Evolutionary conservation across 441 rosid species (phyloP), one percentile per base, ranked within the genome.

Genomic region (Populus hybrid): DNA sequence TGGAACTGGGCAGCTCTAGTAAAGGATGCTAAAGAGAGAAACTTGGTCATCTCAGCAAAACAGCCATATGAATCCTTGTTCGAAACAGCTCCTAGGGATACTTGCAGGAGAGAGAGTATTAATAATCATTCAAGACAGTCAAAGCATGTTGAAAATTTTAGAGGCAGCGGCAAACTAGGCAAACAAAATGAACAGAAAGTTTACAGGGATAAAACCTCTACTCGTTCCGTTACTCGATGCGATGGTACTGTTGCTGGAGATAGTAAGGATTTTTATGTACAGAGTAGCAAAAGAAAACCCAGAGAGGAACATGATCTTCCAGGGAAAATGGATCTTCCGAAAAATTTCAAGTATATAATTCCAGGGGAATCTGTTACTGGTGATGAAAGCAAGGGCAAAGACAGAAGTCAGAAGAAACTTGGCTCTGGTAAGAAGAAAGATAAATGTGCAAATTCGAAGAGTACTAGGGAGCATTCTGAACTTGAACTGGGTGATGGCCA

Each of bases 1-100:
- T 78, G 42, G 76, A 88, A 88, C 83, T 97, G 99, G 99, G 91
- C 92, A 75, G 94, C 97, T 75, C 93, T 97, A 74, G 85, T 94
- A 83, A 86, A 91, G 82, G 98, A 97, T 84, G 97, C 97, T 42
- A 87, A 88, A 76, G 88, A 89, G 84, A 92, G 99, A 85, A 90
- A 86, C 64, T 83, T 89, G 88, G 80, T 94, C 63, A 71, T 93
- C 65, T 83, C 98, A 63, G 76, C 87, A 45, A 87, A 82, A 83
- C 86, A 80, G 80, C 97, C 99, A 9, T 97, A 94, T 76, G 69
- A 71, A 68, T 83, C 73, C 67, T 83, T 80, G 80, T 88, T 89
- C 68, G 86, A 85, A 84, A 74, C 80, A 68, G 74, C 77, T 71
- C 28, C 21, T 50, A 74, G 84, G 77, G 86, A 84, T 68, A 76